A percentile compares a stretch with the other conserved stretches of the same genome.
Conservation (phyloP, 257 asterid species). For the Apocynum venetum region DNA sequence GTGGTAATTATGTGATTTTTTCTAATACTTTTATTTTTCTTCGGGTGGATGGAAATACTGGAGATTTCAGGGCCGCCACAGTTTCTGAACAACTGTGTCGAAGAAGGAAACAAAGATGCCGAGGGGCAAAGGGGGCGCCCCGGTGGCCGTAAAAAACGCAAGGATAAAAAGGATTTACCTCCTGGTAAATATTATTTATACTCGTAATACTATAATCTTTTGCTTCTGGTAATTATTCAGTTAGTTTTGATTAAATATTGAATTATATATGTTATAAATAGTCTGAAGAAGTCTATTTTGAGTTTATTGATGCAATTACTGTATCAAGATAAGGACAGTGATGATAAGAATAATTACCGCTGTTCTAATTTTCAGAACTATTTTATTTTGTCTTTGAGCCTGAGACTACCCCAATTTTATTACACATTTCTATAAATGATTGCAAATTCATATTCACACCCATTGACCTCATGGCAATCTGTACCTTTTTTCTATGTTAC, state of each 20-base stretch:
- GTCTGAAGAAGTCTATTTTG: background rate
- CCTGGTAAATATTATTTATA: constrained; percentile 37
- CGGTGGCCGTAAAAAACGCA: constrained; percentile 51
- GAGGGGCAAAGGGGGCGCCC: constrained; percentile 52
- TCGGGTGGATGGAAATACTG: constrained; percentile 4
- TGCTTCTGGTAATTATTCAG: background rate
- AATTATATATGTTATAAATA: no score
- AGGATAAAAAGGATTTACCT: constrained; percentile 68
- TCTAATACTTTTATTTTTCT: background rate
- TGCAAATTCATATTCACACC: background rate
- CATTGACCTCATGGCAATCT: background rate
- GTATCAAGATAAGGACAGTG: background rate
- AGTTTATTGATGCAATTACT: background rate
- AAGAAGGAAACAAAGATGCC: constrained; percentile 44
- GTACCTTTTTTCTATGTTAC: background rate
- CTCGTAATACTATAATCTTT: background rate
- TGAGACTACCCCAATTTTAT: background rate
- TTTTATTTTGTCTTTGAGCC: background rate
- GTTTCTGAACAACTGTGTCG: constrained; percentile 64
- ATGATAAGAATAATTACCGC: background rate
- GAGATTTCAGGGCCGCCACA: constrained; percentile 91
- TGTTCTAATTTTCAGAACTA: background rate
- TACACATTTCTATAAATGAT: background rate
- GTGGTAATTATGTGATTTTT: background rate
- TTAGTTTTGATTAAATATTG: background rate